phyloP scores from a whole-genome alignment of 345 rosid species.

The Syzygium aromaticum region DNA sequence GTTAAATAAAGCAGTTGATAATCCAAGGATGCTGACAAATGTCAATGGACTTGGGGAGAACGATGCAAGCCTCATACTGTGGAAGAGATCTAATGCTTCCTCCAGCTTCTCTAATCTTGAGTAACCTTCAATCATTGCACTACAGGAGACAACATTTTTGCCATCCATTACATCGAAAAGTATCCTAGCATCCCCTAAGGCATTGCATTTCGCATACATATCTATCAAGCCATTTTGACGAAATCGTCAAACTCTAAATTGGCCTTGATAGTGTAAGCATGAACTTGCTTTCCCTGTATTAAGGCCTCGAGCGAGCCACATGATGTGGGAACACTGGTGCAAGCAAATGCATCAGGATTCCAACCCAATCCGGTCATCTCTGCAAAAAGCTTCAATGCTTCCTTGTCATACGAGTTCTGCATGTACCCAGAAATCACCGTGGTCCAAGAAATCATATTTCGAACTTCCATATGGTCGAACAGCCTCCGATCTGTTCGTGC shows the following conservation, averaged over 20 bases:
- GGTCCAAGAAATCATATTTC: constrained; percentile 62
- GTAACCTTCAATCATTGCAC: constrained; percentile 77
- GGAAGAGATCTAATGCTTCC: constrained; percentile 50
- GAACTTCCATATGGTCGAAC: constrained; percentile 39
- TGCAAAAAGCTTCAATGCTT: constrained; percentile 44
- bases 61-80: constrained; percentile 36
- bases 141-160: constrained; percentile 49
- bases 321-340: constrained; percentile 63
- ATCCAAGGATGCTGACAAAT: constrained; percentile 65
- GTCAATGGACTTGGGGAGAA: constrained; percentile 50
- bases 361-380: constrained; percentile 33
- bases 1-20: constrained; percentile 37
- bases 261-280: neutral
- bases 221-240: too few relatives aligned
- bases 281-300: constrained; percentile 52
- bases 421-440: constrained; percentile 62
- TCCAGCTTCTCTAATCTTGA: constrained; percentile 41
- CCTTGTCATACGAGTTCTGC: constrained; percentile 46
- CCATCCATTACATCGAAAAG: constrained; percentile 38
- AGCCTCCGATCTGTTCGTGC: constrained; percentile 31
- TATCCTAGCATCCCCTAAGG: constrained; percentile 43
- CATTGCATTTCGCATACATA: constrained; percentile 51
- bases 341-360: constrained; percentile 53
- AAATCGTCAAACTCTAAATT: too few relatives aligned
- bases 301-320: constrained; percentile 51